Base-by-base conservation (phyloP, 192 early-diverging fungal species). In the Backusella macrospora region DNA sequence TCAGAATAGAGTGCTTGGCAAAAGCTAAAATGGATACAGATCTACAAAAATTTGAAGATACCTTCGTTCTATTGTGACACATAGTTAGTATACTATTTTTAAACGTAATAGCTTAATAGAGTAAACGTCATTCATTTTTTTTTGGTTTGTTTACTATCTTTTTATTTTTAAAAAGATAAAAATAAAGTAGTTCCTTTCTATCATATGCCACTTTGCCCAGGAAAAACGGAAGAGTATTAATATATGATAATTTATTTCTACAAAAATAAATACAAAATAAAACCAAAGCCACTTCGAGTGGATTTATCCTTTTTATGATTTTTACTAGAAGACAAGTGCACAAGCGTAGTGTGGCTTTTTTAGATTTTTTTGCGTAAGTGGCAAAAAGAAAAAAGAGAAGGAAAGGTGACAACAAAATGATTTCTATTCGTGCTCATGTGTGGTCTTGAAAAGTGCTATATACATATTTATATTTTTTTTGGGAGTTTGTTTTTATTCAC, bases 61-160 rank as follows among this genome's bases (percentile, higher is more conserved):
- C 64, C 23, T 12, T 65, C 64, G 64, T 65, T 65, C 37, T 29
- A 65, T 5, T 26, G 52, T 59, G 8, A 59, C 52, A 59, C 52
- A 59, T 5, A 26, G 8, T 34, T 34, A 34, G 29, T 34, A 34
- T 34, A 34, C 52, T 59, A 59, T 59, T 59, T 59, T 59, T 59
- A 59, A 59, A 59, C 10, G 26, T 59, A n/a, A 52, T 52, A 16
- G n/a, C 49, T 52, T 52, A 21, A 52, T 9, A 52, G n/a, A 52
- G 49, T 9, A 52, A n/a, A 52, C 49, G 21, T 52, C 49, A 52
- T 52, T 52, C 49, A 4, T 59, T 59, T 59, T 55, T 55, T 59
- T 59, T 49, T 59, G 5, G 5, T 34, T 34, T 34, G 29, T 34
- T 34, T 1, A 34, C 29, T 34, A 2, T 34, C 29, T 34, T 34